A percentile compares a stretch with the other conserved stretches of the same genome.
phyloP scores from a whole-genome alignment of 2,329 filamentous ascomycete genomes.

The Alternaria hordeiaustralica region DNA sequence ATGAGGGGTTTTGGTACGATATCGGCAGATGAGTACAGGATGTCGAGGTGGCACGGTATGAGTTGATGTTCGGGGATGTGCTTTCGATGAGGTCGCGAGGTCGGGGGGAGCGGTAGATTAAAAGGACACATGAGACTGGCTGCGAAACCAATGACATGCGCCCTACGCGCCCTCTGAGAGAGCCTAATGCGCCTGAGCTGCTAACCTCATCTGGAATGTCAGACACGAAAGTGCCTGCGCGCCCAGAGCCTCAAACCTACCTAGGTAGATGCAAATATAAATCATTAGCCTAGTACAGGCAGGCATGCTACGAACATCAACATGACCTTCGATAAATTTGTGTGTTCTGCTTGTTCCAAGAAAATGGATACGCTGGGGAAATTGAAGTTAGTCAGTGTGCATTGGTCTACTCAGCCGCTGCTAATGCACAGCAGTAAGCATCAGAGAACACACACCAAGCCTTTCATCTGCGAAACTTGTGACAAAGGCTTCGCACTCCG shows the following conservation, averaged over 20 bases:
- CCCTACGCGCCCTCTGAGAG: background rate
- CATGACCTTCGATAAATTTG: background rate
- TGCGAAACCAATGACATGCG: too few species aligned
- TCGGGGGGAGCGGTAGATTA: too few species aligned
- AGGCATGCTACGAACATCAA: background rate
- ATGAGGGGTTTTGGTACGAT: too few species aligned
- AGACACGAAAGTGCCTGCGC: background rate
- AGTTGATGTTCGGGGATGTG: too few species aligned
- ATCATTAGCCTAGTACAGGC: background rate
- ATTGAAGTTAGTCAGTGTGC: slow-evolving; percentile 4
- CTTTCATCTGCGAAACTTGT: slow-evolving; percentile 1
- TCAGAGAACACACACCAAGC: slow-evolving; percentile 13
- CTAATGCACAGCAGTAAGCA: slow-evolving; percentile 9
- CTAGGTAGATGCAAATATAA: background rate
- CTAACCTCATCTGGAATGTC: background rate
- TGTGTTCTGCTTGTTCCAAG: background rate
- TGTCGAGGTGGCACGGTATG: too few species aligned
- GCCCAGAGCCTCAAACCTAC: background rate
- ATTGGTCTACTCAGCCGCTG: background rate
- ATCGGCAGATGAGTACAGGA: too few species aligned
- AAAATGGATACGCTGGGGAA: background rate
- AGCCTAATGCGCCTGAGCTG: background rate
- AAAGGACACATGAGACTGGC: too few species aligned
- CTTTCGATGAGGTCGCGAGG: too few species aligned
- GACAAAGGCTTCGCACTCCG: slow-evolving; percentile 6